Conservation (phyloP, 257 asterid genomes). For the Lycium ferocissimum region DNA sequence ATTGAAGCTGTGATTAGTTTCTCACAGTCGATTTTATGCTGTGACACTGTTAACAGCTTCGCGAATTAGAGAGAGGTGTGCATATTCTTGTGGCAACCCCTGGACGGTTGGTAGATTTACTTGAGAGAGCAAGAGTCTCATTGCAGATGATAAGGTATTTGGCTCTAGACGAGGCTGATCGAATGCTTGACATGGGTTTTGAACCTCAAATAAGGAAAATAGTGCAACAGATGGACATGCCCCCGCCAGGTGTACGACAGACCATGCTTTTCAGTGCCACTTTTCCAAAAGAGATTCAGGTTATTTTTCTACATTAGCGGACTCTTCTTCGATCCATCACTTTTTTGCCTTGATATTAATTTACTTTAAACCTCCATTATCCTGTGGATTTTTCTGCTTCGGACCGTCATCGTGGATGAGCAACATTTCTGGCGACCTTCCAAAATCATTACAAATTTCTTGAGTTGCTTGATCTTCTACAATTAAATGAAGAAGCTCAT, state of each 20-base stretch:
- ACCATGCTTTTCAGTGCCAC: slow-evolving; percentile 98
- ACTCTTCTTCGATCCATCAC: not conserved
- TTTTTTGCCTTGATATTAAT: not conserved
- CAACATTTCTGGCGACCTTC: not conserved
- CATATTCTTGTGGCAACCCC: slow-evolving; percentile 97
- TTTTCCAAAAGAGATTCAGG: slow-evolving; percentile 98
- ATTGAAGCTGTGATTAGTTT: slow-evolving; percentile 13
- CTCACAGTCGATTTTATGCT: not conserved
- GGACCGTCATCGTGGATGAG: not conserved
- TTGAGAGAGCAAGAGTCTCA: slow-evolving; percentile 96
- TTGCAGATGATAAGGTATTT: slow-evolving; percentile 79
- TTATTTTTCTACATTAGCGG: slow-evolving; percentile 33
- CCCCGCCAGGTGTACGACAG: slow-evolving; percentile 86
- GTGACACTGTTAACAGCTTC: slow-evolving; percentile 58
- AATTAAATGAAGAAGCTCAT: not conserved
- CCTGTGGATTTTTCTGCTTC: slow-evolving; percentile 1
- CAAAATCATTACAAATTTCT: not conserved
- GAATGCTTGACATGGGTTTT: slow-evolving; percentile 99
- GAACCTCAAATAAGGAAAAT: slow-evolving; percentile 98
- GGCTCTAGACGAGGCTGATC: slow-evolving; percentile 96
- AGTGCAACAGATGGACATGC: slow-evolving; percentile 98
- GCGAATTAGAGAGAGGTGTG: slow-evolving; percentile 94
- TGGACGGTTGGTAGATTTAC: slow-evolving; percentile 89
- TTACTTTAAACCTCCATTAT: not conserved
- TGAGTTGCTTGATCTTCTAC: not conserved